Evolutionary conservation across 129 eudicot genomes (phyloP).

Genomic region (Deinandra increscens): DNA sequence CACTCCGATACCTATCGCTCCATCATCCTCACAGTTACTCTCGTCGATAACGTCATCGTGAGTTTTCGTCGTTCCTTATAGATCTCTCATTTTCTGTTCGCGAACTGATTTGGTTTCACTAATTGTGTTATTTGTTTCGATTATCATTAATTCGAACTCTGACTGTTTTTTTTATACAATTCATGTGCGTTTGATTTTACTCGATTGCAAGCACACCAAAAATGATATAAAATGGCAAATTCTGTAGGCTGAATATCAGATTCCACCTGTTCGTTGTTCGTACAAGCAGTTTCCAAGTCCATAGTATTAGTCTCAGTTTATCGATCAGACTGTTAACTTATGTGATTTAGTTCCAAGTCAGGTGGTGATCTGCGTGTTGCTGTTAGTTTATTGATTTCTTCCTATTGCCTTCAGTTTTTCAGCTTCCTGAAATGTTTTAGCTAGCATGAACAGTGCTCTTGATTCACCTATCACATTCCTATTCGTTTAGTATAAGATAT

Average conservation of each 20-base stretch:
- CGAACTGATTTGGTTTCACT: background rate
- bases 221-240: background rate
- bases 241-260: conserved; percentile 6
- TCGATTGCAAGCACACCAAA: background rate
- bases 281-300: background rate
- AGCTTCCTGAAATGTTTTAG: conserved; percentile 14
- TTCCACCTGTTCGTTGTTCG: conserved; percentile 8
- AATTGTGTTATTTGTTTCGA: background rate
- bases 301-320: conserved; percentile 2
- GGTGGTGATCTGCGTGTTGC: background rate
- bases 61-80: background rate
- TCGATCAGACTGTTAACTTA: background rate
- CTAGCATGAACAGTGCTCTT: conserved; percentile 4
- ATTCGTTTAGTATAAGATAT: background rate
- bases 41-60: conserved; percentile 45
- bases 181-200: background rate
- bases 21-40: conserved; percentile 43
- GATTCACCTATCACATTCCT: background rate
- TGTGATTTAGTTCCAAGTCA: conserved; percentile 4
- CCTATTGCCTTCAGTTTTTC: conserved; percentile 3
- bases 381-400: background rate
- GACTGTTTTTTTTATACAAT: conserved; percentile 12
- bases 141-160: background rate
- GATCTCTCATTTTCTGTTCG: conserved; percentile 1
- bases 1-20: conserved; percentile 19